phyloP scores from a whole-genome alignment of 768 basidiomycete species.

The Butyriboletus loyo region DNA sequence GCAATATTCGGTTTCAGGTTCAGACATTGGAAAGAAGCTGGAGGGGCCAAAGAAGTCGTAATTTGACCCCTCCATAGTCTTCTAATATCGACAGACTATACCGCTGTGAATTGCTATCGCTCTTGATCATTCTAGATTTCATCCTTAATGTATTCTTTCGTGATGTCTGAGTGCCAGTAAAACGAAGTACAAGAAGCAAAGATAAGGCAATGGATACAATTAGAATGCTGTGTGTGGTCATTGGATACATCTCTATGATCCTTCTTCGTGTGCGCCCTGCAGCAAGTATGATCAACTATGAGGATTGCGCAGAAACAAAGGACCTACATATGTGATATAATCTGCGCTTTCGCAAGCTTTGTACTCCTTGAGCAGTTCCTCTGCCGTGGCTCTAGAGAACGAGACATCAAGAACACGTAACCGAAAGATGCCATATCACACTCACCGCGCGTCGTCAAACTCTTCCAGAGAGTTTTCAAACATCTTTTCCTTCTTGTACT shows the following conservation, averaged over 20 bases:
- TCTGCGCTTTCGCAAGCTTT: conserved; percentile 94
- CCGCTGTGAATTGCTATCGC: conserved; percentile 19
- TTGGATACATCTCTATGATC: conserved; percentile 11
- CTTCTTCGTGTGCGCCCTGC: conserved; percentile 37
- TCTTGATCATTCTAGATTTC: conserved; percentile 23
- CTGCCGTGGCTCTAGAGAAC: conserved; percentile 67
- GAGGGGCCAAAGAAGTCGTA: conserved; percentile 73
- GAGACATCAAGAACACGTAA: not conserved
- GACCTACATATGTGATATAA: conserved; percentile 83
- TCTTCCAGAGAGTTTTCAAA: conserved; percentile 92
- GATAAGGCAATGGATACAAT: not conserved
- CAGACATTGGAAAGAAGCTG: conserved; percentile 85
- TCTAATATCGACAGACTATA: conserved; percentile 28
- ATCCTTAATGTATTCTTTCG: conserved; percentile 21
- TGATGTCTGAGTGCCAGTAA: conserved; percentile 1
- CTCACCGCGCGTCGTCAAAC: conserved; percentile 94
- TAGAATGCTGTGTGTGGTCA: not conserved
- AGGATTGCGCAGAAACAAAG: not conserved
- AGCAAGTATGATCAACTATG: not conserved
- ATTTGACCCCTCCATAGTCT: conserved; percentile 40
- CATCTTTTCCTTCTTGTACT: conserved; percentile 96
- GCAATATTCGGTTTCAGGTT: conserved; percentile 40
- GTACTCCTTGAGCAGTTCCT: conserved; percentile 90
- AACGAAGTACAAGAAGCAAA: conserved; percentile 3
- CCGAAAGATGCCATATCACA: not conserved